Evolutionary conservation across 129 eudicot genomes (phyloP), one percentile per base, ranked within the genome.

Genomic region (Helichrysum umbraculigerum): DNA sequence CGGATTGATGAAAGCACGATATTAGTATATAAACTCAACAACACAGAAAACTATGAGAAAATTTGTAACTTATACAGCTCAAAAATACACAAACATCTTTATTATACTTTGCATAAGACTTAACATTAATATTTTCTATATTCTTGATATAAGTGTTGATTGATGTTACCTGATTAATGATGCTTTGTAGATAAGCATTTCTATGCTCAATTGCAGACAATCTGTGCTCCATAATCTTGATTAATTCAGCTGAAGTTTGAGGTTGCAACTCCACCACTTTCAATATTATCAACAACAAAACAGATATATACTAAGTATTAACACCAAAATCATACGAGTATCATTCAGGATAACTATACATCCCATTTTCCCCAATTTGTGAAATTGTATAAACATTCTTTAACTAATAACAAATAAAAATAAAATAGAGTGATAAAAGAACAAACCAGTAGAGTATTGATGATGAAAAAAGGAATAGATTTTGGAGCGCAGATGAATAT

Each of bases 151-250:
- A 58, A 68, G 60, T 25, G 29, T 57, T 17, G 32, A 68, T 68
- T 30, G 35, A 4, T 29, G 64, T 80, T 76, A 93, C 98, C 96
- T 88, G 90, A 83, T 82, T 79, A 57, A 86, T 63, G 44, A 91
- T 63, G 32, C 74, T 69, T 72, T 84, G 87, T 15, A 93, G 93
- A 85, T 76, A 60, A 85, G 89, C 85, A 81, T 74, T 83, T 37
- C 96, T 72, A 81, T 81, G 87, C 73, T 91, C 88, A 64, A 91
- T 90, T 47, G 92, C 86, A 14, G 87, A 83, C 68, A 91, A 35
- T 56, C 89, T 87, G 60, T 82, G 89, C 52, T 91, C 96, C 98
- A 93, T 91, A 6, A 93, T 88, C 77, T 82, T 85, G 64, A 91
- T 86, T 9, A 93, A 66, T 77, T 91, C 88, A 9, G 47, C 37